Evolutionary conservation across 192 early-diverging fungal genomes (phyloP).

Genomic region (Haplosporangium gracile): DNA sequence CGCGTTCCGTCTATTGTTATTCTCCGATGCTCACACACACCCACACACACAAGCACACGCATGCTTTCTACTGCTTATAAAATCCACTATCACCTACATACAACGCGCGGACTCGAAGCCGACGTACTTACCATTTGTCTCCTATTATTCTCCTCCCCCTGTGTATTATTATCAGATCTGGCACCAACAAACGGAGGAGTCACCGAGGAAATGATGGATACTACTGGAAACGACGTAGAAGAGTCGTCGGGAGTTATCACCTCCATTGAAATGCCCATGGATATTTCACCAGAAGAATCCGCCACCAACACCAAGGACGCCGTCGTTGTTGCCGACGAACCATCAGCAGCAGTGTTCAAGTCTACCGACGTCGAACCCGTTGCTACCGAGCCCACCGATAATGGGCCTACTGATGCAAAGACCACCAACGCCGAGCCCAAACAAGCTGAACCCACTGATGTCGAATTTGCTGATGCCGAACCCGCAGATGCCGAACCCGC

Average conservation of each 20-base stretch:
- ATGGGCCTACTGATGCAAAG: not conserved
- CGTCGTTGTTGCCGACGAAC: not conserved
- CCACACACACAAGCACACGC: not conserved
- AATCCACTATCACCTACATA: not conserved
- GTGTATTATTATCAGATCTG: not conserved
- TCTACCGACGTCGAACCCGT: not conserved
- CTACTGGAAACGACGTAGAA: not conserved
- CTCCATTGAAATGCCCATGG: not conserved
- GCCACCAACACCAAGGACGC: not conserved
- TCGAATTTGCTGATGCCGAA: not conserved
- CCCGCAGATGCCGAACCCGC: not conserved
- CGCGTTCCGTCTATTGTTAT: not conserved
- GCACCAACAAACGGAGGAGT: conserved; percentile 3
- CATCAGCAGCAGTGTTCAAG: not conserved
- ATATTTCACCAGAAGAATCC: not conserved
- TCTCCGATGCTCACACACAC: not conserved
- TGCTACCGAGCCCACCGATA: not conserved
- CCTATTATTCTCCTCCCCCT: not conserved
- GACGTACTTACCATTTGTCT: not conserved
- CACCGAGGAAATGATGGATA: conserved; percentile 2
- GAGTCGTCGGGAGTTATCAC: not conserved
- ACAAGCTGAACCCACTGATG: not conserved
- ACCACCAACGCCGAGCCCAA: not conserved
- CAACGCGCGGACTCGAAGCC: not conserved
- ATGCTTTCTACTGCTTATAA: not conserved